Evolutionary conservation across 345 rosid genomes (phyloP), one percentile per base, ranked within the genome.

Genomic region (Pistacia integerrima): DNA sequence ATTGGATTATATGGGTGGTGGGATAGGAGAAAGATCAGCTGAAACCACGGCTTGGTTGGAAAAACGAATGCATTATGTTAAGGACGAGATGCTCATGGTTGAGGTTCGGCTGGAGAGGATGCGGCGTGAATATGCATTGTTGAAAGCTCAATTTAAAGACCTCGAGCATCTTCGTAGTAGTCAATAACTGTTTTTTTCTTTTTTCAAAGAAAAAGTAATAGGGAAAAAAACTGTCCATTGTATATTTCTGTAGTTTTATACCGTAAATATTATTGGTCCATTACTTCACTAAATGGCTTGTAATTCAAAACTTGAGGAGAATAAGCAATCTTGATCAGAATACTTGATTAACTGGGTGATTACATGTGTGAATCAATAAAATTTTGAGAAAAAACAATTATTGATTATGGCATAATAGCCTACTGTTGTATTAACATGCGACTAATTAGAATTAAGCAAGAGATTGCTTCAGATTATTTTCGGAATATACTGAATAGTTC

Each of bases 81-180:
- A 91, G 74, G 92, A 90, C 9, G 96, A 90, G 85, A 87, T 95
- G 87, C 73, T 87, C 38, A 90, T 90, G 91, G 90, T 87, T 6
- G 98, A 92, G 85, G 86, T 85, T 64, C 86, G 88, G 83, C 81
- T 90, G 57, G 92, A 92, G 88, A 87, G 96, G 82, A 86, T 92
- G 91, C 83, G 77, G 75, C 79, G 83, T 28, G 92, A 93, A 76
- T 88, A 90, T 48, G 66, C 84, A 7, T 74, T 84, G 64, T 74
- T 95, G 81, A 88, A 88, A 78, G 80, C 88, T 20, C 93, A 84
- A 69, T 41, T 90, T 73, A 84, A 89, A 76, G 88, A 85, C 41
- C 69, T 87, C 14, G 88, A 87, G 71, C 75, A 81, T 64, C 78
- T 76, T 13, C 71, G 54, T 14, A 81, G 72, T 56, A 79, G n/a